These are phyloP conservation scores for Ceratocystis lukuohia DNA, from an alignment of 2,329 filamentous ascomycete species.

Conservation along the genomic window DNA sequence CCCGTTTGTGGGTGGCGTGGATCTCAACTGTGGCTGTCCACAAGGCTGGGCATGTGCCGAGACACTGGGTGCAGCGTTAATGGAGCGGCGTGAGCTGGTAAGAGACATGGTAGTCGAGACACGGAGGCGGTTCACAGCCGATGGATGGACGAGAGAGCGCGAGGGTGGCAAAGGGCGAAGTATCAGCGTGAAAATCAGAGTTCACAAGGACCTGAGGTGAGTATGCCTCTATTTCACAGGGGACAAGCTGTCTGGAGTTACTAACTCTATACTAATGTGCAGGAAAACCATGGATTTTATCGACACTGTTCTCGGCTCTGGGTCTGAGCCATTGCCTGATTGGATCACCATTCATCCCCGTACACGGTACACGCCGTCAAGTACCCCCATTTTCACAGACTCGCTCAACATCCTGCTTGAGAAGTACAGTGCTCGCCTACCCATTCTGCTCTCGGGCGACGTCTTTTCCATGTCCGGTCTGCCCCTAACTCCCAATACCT, in stretches of 20 bases:
- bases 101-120: conserved; percentile 49
- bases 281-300: conserved; percentile 49
- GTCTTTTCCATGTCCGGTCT: conserved; percentile 45
- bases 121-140: conserved; percentile 35
- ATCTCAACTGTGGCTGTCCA: conserved; percentile 61
- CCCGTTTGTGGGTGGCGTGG: conserved; percentile 50
- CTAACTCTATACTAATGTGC: neutral
- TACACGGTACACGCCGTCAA: conserved; percentile 47
- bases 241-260: neutral
- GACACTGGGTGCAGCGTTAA: conserved; percentile 54
- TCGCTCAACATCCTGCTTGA: conserved; percentile 44
- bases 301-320: conserved; percentile 42
- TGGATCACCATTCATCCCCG: conserved; percentile 59
- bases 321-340: conserved; percentile 40
- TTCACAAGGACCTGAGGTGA: conserved; percentile 49
- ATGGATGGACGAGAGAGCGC: conserved; percentile 41
- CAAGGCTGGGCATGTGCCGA: conserved; percentile 60
- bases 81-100: conserved; percentile 52
- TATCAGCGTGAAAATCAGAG: conserved; percentile 57
- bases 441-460: conserved; percentile 56
- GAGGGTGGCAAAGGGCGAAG: conserved; percentile 37
- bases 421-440: conserved; percentile 41
- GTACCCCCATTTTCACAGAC: conserved; percentile 46
- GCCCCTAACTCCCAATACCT: conserved; percentile 25
- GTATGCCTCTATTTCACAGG: neutral